Base-by-base conservation (phyloP, 495 filamentous ascomycete species). In the Lasiosphaeria hispida region DNA sequence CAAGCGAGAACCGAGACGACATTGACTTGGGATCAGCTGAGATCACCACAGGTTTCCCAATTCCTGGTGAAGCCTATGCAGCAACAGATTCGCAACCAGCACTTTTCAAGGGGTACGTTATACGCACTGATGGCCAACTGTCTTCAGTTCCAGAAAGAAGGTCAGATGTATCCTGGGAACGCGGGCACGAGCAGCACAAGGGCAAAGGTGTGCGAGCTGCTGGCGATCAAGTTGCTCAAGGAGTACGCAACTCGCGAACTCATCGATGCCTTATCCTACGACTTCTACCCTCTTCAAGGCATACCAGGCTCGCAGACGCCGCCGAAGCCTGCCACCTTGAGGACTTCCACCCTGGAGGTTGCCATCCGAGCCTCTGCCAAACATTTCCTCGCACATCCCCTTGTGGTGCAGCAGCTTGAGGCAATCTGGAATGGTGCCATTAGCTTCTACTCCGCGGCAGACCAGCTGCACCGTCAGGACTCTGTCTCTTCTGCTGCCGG, bases 371-470 rank as follows among this genome's bases (percentile, higher is more conserved):
- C 92, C 10, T 80, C 93, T 62, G 87, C 92, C 6, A 96, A 97
- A 72, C 83, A 87, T 47, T 96, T 97, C 59, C 73, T 97, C 8
- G 85, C 92, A 7, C 92, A 97, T 65, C 91, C 92, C 1, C 77
- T 95, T 4, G 90, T 96, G 3, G 86, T 96, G 5, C 89, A 94
- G 70, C 92, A 96, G 68, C 80, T 97, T 14, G 91, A 96, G 70
- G 92, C 92, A 44, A 95, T 97, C 44, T 97, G 92, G 92, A 92
- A 90, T 18, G 92, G 92, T 3, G 92, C 87, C 7, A 90, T 97
- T 52, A 91, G 93, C 42, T 96, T 97, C 66, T 87, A 96, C 72
- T 92, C 89, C 5, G 82, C 85, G 13, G 88, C 90, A 14, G 92
- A 96, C 68, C 87, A 83, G 56, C 75, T 95, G 7, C 91, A 95